Base-by-base conservation (phyloP, 2,329 filamentous ascomycete genomes). In the Diaporthe batatas region DNA sequence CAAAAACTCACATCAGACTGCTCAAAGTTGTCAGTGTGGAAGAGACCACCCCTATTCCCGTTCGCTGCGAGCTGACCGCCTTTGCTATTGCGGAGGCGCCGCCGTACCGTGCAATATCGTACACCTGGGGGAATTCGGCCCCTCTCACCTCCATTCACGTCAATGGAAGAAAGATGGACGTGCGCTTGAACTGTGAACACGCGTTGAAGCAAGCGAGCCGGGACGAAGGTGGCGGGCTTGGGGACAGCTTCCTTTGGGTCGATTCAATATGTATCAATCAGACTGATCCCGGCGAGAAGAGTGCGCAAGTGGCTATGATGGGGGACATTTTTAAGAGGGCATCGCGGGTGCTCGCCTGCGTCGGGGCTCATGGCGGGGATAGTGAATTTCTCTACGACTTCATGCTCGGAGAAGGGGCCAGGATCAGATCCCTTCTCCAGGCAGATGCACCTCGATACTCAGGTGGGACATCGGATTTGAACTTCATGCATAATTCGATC, bases 1-100 rank as follows among this genome's bases (percentile, higher is more conserved):
- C 54, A 2, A 58, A 58, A 23, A 58, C 54, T 23, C 54, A 58
- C 32, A 58, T 58, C 32, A 58, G 54, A n/a, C 54, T 58, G 21
- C 54, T 58, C 3, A 58, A 39, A 58, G 54, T 58, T 2, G 7
- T 58, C 11, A 58, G 32, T 16, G 54, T 39, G 21, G 54, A 2
- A 32, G 8, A 58, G 5, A 23, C 2, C 6, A 11, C 32, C 6
- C 6, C 21, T 8, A 23, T 39, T 18, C 32, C 54, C 16, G 21
- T 58, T 6, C 54, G 23, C 5, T 58, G 54, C 21, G 54, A 58
- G 32, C 54, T 58, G 5, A 12, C 32, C 0, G 7, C 21, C 21
- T 39, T 23, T 58, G 3, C 54, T 0, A 58, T 58, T 39, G 34
- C 32, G 11, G 21, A 39, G 14, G 54, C 32, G 11, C 32, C 54